Evolutionary conservation across 768 basidiomycete species (phyloP), one percentile per base, ranked within the genome.

Genomic region (Coprinopsis sp.): DNA sequence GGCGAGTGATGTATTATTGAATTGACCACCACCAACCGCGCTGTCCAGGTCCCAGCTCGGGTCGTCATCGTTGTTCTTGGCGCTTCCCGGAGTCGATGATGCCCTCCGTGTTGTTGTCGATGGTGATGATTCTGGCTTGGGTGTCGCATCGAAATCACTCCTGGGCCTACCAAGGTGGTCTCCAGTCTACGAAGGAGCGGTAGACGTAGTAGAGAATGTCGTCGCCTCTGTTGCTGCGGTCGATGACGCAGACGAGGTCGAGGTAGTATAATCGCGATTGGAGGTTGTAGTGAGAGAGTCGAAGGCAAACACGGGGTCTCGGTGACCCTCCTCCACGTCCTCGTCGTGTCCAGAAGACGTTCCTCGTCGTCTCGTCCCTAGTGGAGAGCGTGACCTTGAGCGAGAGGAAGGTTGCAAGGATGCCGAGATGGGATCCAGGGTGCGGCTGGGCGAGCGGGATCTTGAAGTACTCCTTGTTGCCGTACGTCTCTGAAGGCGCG

Each of bases 181-280:
- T 14, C 21, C 34, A 11, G 40, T 33, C 6, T 42, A 44, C 22
- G 51, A 39, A 33, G 47, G 42, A 10, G 49, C 47, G 13, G 51
- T 44, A 14, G 52, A 46, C 1, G 48, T 44, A 14, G 58, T 48
- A 33, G 49, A 52, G 18, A 14, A 18, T 21, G 44, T 31, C 14
- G 40, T 42, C 6, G 30, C 31, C 25, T 49, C 47, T 18, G 47
- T 42, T 22, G 47, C 31, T 24, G 27, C 29, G 21, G 47, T 42
- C 2, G 47, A 49, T 11, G 47, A 49, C 13, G 47, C 23, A 28
- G 47, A 49, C 28, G 46, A 47, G 13, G 40, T 49, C 24, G 47
- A 34, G 25, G 47, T 42, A 41, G 39, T 33, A 3, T 31, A 38
- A 25, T 49, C 47, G 30, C 22, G 28, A 36, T 38, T 46, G 25